These are phyloP conservation scores for Nannochloropsis oceanica DNA, from an alignment of 108 stramenopile genomes.

Conservation along the genomic window DNA sequence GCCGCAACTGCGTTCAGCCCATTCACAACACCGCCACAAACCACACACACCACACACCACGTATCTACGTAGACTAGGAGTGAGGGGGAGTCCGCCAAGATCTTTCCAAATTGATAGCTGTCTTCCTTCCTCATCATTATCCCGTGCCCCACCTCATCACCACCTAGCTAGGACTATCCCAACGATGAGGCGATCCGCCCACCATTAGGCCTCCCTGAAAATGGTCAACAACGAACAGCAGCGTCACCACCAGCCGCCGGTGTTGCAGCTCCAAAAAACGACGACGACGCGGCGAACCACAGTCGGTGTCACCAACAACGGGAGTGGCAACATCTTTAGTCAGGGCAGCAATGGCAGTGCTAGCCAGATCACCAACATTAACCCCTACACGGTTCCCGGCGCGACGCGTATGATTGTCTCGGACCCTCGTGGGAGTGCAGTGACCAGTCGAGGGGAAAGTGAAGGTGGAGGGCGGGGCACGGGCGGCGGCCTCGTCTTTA, in stretches of 20 bases:
- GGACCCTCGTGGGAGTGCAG: not conserved
- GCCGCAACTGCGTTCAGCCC: no score
- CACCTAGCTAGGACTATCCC: no score
- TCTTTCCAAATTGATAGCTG: no score
- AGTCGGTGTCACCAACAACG: not conserved
- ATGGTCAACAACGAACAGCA: not conserved
- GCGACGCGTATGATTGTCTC: not conserved
- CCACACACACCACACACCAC: no score
- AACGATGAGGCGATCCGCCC: no score
- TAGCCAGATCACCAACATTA: not conserved
- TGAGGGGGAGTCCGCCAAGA: no score
- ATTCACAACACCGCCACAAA: no score
- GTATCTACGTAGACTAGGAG: no score
- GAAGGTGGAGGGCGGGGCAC: not conserved
- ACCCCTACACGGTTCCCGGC: not conserved
- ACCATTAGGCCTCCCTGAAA: no score
- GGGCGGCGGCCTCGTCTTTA: no score
- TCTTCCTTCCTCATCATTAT: no score
- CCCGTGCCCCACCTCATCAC: no score
- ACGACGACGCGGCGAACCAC: not conserved
- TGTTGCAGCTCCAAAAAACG: not conserved
- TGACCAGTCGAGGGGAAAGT: not conserved
- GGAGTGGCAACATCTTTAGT: not conserved
- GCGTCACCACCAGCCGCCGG: not conserved
- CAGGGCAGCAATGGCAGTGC: not conserved